phyloP scores from a whole-genome alignment of 345 rosid genomes.

The Litchi chinensis region DNA sequence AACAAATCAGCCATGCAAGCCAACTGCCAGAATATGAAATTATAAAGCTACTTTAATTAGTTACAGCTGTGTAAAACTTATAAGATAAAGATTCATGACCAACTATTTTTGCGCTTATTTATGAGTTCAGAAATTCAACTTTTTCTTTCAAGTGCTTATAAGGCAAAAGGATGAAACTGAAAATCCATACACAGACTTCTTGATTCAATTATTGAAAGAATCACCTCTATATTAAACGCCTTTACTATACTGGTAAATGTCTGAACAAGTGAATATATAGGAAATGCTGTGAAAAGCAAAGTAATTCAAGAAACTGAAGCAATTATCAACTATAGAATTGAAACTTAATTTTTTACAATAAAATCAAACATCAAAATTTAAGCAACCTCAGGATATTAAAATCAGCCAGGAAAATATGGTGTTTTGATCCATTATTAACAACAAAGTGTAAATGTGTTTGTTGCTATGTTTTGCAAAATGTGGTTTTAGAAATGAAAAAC shows the following conservation, averaged over 20 bases:
- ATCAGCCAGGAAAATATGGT: neutral
- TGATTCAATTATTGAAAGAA: neutral
- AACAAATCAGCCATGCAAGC: neutral
- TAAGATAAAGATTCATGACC: neutral
- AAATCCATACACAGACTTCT: neutral
- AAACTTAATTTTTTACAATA: neutral
- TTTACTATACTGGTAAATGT: neutral
- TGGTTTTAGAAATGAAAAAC: too few relatives aligned
- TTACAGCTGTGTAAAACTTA: neutral
- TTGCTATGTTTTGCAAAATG: too few relatives aligned
- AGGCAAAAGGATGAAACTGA: neutral
- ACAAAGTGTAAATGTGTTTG: too few relatives aligned
- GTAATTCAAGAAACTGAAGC: neutral
- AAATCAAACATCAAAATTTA: neutral
- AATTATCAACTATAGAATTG: neutral
- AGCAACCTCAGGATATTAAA: neutral
- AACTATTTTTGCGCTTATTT: neutral
- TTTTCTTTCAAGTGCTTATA: neutral
- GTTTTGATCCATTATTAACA: too few relatives aligned
- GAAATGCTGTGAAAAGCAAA: neutral
- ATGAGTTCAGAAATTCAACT: neutral
- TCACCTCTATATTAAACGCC: neutral
- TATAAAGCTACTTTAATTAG: neutral
- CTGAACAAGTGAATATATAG: neutral
- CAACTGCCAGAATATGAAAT: neutral